Conservation (phyloP, 192 early-diverging fungal genomes). For the Entrophospora sp. region DNA sequence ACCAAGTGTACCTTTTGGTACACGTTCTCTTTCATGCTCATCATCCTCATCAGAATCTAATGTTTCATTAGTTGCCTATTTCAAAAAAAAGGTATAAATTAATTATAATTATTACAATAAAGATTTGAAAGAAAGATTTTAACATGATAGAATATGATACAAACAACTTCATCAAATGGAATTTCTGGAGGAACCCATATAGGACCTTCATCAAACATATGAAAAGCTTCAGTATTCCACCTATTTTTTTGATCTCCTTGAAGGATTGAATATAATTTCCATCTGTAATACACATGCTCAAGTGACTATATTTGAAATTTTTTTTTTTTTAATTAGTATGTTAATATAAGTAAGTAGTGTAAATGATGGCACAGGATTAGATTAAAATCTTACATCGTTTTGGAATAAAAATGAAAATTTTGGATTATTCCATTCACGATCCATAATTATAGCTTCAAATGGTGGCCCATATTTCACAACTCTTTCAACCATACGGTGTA, state of each 20-base stretch:
- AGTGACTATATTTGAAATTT: conserved; percentile 35
- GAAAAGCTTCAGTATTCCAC: conserved; percentile 75
- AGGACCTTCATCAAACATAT: conserved; percentile 77
- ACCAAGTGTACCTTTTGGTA: conserved; percentile 39
- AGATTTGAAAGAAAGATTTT: too few species aligned
- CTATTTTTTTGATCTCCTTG: conserved; percentile 67
- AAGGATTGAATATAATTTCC: conserved; percentile 82
- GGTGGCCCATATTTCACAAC: conserved; percentile 61
- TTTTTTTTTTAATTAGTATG: not conserved
- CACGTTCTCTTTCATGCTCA: conserved; percentile 32
- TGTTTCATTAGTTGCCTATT: conserved; percentile 19
- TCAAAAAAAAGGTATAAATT: conserved; percentile 20
- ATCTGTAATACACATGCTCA: conserved; percentile 85
- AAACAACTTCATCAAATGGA: conserved; percentile 57
- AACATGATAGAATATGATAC: conserved; percentile 11
- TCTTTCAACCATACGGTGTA: conserved; percentile 81
- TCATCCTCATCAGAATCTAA: conserved; percentile 45
- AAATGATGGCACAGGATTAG: too few species aligned
- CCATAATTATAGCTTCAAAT: conserved; percentile 65
- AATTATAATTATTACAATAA: too few species aligned
- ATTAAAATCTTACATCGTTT: conserved; percentile 43
- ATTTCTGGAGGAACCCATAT: conserved; percentile 80
- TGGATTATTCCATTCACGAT: conserved; percentile 52
- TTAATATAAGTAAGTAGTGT: not conserved
- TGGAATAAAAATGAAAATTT: conserved; percentile 66